Base-by-base conservation (phyloP, 2,329 filamentous ascomycete species). In the Pseudogymnoascus pannorum region DNA sequence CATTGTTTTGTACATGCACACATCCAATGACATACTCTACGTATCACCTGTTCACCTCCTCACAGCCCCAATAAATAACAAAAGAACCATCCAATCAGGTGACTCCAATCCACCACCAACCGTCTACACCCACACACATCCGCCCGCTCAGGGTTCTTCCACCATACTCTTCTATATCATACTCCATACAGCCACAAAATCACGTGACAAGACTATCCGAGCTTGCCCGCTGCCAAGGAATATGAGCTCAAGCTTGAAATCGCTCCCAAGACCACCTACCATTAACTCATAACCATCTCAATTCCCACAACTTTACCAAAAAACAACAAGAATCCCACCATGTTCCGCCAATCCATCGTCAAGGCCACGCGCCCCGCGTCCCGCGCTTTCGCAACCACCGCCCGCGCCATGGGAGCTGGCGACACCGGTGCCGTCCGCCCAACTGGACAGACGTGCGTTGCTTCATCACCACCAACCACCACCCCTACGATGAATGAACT, bases 261-360 rank as follows among this genome's bases (percentile, higher is more conserved):
- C 64, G 66, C 64, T 66, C 66, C 64, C 62, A 64, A 62, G 38
- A 24, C 54, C 29, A 59, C 61, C 26, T 26, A 61, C 16, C 42
- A 36, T 63, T 66, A 58, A 60, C 61, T 64, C 58, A 58, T 64
- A 60, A 59, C 64, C 62, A 54, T 59, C 54, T 62, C 63, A 57
- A 33, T 65, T 18, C 36, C 33, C 54, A n/a, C 33, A 14, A 22
- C 48, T 29, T 38, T 60, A 61, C 59, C 36, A 16, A 2, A 36
- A 58, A 36, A 20, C 18, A 2, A 58, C 48, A 58, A 59, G 64
- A 61, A 62, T 64, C 63, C 57, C 71, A 81, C 66, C 61, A 92
- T 92, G 88, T 81, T 89, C 72, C 86, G 87, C 73, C 75, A 79
- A 70, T 78, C 79, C 66, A 72, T 79, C 68, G 73, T 80, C 71